Evolutionary conservation across 2,329 filamentous ascomycete species (phyloP).

Genomic region (Neonectria hederae): DNA sequence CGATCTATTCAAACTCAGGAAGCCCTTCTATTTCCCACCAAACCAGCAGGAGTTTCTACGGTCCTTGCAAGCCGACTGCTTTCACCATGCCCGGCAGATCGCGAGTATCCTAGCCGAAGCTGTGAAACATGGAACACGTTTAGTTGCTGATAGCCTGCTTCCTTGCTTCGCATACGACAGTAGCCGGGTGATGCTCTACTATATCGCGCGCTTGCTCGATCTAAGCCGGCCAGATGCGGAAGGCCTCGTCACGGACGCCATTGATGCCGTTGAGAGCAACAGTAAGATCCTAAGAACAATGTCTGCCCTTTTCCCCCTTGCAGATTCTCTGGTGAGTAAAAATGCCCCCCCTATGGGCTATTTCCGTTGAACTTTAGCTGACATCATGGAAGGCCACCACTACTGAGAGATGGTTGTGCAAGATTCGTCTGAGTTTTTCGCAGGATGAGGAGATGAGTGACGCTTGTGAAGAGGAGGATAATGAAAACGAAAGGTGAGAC

Average conservation of each 20-base stretch:
- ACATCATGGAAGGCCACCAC: constrained; percentile 46
- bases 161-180: constrained; percentile 59
- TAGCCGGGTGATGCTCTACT: constrained; percentile 59
- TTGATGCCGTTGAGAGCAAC: constrained; percentile 53
- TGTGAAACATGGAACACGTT: constrained; percentile 51
- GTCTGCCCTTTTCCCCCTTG: constrained; percentile 51
- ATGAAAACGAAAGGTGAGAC: constrained; percentile 32
- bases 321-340: constrained; percentile 50
- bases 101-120: constrained; percentile 52
- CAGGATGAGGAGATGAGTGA: constrained; percentile 43
- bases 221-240: constrained; percentile 48
- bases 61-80: constrained; percentile 50
- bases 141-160: constrained; percentile 55
- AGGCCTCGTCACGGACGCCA: constrained; percentile 49
- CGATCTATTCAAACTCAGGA: constrained; percentile 54
- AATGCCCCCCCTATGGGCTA: too few species aligned
- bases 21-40: constrained; percentile 51
- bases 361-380: neutral
- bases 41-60: constrained; percentile 51
- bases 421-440: constrained; percentile 47
- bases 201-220: constrained; percentile 55
- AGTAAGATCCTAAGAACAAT: constrained; percentile 49
- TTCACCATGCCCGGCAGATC: constrained; percentile 51
- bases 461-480: constrained; percentile 25
- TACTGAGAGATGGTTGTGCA: constrained; percentile 51